phyloP scores from a whole-genome alignment of 2,329 filamentous ascomycete species.

The Penicillium sp. region DNA sequence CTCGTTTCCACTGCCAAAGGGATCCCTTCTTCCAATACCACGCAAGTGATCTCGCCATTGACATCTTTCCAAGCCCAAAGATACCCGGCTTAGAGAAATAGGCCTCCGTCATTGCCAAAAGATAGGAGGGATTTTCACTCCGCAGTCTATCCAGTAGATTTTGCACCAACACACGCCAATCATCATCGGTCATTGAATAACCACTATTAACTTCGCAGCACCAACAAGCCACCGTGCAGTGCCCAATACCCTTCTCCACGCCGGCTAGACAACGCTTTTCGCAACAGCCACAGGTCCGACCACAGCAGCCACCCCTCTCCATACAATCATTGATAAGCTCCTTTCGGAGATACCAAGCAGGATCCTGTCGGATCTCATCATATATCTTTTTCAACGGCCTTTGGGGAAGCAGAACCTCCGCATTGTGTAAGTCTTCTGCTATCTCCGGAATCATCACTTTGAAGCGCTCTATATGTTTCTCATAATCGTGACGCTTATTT shows the following conservation, averaged over 20 bases:
- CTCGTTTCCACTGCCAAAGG: background rate
- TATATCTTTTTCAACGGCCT: background rate
- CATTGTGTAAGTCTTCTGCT: background rate
- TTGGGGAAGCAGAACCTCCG: background rate
- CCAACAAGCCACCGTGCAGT: background rate
- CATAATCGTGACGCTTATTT: background rate
- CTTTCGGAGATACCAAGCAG: background rate
- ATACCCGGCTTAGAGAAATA: background rate
- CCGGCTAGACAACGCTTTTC: background rate
- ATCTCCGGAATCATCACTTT: background rate
- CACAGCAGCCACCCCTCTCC: background rate
- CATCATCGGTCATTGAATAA: background rate
- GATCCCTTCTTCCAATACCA: background rate
- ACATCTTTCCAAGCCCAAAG: background rate
- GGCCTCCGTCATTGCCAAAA: background rate
- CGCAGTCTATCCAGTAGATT: no score
- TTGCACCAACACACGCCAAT: fast-evolving
- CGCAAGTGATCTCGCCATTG: background rate
- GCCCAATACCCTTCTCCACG: background rate
- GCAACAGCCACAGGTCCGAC: background rate
- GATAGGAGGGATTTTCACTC: background rate
- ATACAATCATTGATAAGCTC: background rate
- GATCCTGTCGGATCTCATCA: background rate
- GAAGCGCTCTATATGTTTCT: fast-evolving
- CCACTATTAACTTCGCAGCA: background rate